Conservation (phyloP, 371 early-diverging fungal genomes). For the Blyttiomyces sp. region DNA sequence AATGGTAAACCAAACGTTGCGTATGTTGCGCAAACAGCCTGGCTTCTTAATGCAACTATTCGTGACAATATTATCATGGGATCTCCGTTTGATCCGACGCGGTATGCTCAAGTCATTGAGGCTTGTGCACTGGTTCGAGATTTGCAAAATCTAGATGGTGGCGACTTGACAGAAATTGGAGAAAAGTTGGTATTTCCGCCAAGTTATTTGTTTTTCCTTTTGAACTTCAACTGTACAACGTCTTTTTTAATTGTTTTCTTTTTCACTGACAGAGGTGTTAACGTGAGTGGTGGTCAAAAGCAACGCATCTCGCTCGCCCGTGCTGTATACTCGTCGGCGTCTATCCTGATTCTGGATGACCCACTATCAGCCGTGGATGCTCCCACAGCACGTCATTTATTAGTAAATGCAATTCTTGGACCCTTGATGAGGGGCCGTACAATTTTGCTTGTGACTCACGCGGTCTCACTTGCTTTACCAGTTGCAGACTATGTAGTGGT, state of each 20-base stretch:
- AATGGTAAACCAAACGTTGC: slow-evolving; percentile 29
- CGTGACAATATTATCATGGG: slow-evolving; percentile 60
- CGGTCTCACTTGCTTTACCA: slow-evolving; percentile 55
- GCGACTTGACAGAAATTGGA: slow-evolving; percentile 64
- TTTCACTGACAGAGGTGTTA: slow-evolving; percentile 45
- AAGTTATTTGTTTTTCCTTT: slow-evolving; percentile 20
- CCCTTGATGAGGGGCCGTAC: slow-evolving; percentile 72
- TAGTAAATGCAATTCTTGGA: slow-evolving; percentile 55
- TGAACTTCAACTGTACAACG: no score
- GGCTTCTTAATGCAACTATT: slow-evolving; percentile 55
- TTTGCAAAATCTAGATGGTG: slow-evolving; percentile 74
- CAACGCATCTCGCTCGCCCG: slow-evolving; percentile 27
- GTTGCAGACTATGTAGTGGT: slow-evolving; percentile 29
- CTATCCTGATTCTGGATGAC: slow-evolving; percentile 39
- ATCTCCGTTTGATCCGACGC: slow-evolving; percentile 34
- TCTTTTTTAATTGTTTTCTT: not conserved
- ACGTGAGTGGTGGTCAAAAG: slow-evolving; percentile 27
- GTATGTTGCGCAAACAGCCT: slow-evolving; percentile 54
- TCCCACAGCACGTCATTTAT: slow-evolving; percentile 83
- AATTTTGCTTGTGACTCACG: slow-evolving; percentile 80
- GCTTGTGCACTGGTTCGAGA: slow-evolving; percentile 72
- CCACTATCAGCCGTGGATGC: slow-evolving; percentile 71
- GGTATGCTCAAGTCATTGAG: slow-evolving; percentile 56
- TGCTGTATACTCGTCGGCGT: slow-evolving; percentile 19
- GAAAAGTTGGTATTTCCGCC: slow-evolving; percentile 77